phyloP scores from a whole-genome alignment of 805 yeast genomes.

The Monosporozyma servazzii region DNA sequence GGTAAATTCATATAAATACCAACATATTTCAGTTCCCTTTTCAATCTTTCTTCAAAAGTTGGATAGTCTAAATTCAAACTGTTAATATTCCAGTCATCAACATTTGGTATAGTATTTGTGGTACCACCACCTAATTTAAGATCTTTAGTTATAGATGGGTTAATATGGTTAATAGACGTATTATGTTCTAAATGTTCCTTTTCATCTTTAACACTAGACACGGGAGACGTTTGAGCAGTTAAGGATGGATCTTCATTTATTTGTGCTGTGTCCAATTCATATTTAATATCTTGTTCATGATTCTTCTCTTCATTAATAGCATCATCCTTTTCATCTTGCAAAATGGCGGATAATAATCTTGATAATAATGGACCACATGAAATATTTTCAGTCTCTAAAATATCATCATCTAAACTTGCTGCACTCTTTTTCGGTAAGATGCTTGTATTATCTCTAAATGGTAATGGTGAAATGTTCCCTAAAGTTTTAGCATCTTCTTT shows the following conservation, averaged over 20 bases:
- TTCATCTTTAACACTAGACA: background rate
- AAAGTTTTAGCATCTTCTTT: conserved; percentile 59
- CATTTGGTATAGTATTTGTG: conserved; percentile 32
- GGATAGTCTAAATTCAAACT: conserved; percentile 53
- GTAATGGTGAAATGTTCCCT: conserved; percentile 36
- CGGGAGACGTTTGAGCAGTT: background rate
- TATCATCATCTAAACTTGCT: conserved; percentile 44
- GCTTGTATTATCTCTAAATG: conserved; percentile 36
- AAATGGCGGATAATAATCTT: conserved; percentile 70
- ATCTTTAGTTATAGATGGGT: background rate
- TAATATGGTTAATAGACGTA: background rate
- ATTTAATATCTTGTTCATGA: background rate
- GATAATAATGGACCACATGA: conserved; percentile 90
- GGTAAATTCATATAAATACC: conserved; percentile 70
- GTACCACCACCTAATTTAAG: conserved; percentile 12
- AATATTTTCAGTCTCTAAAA: conserved; percentile 60
- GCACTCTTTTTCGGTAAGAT: conserved; percentile 50
- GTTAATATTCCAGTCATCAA: conserved; percentile 40
- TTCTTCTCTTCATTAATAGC: background rate
- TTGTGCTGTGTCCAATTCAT: background rate
- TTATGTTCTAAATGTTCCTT: background rate
- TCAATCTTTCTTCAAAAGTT: conserved; percentile 77
- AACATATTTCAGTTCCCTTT: conserved; percentile 78
- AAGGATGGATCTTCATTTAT: background rate
- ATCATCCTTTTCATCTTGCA: conserved; percentile 28